Evolutionary conservation across 345 rosid genomes (phyloP).

Genomic region (Pistacia atlantica): DNA sequence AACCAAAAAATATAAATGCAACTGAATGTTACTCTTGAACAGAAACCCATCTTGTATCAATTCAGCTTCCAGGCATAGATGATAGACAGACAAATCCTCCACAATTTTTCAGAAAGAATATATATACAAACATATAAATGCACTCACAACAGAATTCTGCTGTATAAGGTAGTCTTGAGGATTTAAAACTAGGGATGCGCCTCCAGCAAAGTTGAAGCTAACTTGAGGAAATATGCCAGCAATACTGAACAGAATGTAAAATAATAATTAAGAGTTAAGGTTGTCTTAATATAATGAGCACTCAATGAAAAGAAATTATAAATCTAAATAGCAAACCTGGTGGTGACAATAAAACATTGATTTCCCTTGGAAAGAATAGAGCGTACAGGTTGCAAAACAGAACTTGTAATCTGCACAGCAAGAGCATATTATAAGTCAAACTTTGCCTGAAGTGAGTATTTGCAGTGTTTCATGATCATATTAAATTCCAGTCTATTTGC

Average conservation of each 20-base stretch:
- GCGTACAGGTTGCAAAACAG: slow-evolving; percentile 59
- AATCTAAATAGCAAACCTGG: slow-evolving; percentile 54
- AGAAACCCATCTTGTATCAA: neutral
- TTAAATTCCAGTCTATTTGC: neutral
- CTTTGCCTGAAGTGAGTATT: neutral
- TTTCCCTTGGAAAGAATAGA: slow-evolving; percentile 60
- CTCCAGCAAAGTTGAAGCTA: slow-evolving; percentile 86
- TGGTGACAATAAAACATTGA: slow-evolving; percentile 60
- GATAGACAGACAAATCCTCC: neutral
- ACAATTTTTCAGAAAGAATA: neutral
- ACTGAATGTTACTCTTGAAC: too few species aligned
- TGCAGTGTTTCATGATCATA: slow-evolving; percentile 2
- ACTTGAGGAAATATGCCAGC: slow-evolving; percentile 77
- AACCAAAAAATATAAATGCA: too few species aligned
- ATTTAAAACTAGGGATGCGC: slow-evolving; percentile 72
- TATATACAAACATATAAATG: neutral
- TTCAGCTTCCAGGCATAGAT: neutral
- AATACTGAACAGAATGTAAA: slow-evolving; percentile 48
- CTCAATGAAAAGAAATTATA: slow-evolving; percentile 1
- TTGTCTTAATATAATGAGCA: slow-evolving; percentile 10
- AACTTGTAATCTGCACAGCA: slow-evolving; percentile 61
- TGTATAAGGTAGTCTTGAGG: slow-evolving; percentile 84
- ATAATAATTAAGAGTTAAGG: slow-evolving; percentile 15
- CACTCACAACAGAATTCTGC: slow-evolving; percentile 78
- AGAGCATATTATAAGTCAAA: slow-evolving; percentile 1